Evolutionary conservation across 345 rosid genomes (phyloP).

Genomic region (Corymbia maculata): DNA sequence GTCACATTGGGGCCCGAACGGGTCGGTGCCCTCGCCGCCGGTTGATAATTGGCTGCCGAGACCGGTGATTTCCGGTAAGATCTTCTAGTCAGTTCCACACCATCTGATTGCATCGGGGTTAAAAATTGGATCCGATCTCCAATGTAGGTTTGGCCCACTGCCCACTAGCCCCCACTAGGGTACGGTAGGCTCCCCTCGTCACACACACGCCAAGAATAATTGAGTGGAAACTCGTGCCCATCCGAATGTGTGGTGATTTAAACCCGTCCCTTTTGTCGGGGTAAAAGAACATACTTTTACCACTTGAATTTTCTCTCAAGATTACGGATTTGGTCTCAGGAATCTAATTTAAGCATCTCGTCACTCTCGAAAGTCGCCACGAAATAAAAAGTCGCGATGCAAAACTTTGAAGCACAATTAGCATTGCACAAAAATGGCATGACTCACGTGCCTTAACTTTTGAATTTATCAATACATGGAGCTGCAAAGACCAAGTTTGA

Average conservation of each 20-base stretch:
- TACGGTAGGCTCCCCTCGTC: neutral
- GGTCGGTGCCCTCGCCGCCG: neutral
- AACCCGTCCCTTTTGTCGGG: neutral
- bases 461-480: neutral
- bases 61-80: neutral
- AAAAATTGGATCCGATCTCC: neutral
- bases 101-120: neutral
- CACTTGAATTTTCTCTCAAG: neutral
- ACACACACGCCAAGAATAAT: neutral
- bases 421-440: neutral
- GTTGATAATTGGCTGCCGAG: neutral
- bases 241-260: neutral
- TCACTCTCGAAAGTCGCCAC: rapidly evolving
- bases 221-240: no score
- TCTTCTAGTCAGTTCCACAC: neutral
- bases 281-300: neutral
- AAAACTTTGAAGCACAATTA: neutral
- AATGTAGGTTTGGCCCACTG: neutral
- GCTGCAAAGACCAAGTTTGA: neutral
- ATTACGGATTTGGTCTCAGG: neutral
- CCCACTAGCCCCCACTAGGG: neutral
- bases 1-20: neutral
- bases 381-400: neutral
- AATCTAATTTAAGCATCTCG: neutral
- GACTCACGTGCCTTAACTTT: neutral